Conservation (phyloP, 1,284 basidiomycete genomes). For the Trichosporon coremiiforme region DNA sequence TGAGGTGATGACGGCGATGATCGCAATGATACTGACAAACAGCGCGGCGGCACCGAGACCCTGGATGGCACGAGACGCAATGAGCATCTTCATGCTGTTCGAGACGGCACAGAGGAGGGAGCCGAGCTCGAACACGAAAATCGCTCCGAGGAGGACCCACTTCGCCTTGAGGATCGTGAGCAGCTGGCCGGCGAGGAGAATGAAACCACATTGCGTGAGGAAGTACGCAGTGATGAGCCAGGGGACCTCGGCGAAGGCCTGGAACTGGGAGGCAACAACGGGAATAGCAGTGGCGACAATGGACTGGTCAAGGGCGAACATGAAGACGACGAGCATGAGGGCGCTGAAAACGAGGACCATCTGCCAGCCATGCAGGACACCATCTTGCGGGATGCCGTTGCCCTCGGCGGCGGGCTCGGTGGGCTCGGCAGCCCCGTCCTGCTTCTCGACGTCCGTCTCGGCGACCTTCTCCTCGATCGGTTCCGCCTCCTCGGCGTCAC, state of each 20-base stretch:
- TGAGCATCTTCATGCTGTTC: conserved; percentile 54
- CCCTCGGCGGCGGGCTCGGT: background rate
- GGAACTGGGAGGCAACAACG: conserved; percentile 58
- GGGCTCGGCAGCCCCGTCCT: background rate
- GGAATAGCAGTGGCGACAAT: conserved; percentile 58
- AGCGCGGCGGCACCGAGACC: conserved; percentile 47
- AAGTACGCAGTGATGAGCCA: conserved; percentile 60
- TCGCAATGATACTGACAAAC: conserved; percentile 57
- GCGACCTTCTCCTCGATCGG: background rate
- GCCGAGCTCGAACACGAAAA: conserved; percentile 59
- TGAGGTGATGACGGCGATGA: conserved; percentile 54
- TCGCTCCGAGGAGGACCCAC: conserved; percentile 57
- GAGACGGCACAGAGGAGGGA: conserved; percentile 61
- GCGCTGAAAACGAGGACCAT: conserved; percentile 45
- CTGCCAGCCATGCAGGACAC: conserved; percentile 37
- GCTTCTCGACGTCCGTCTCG: conserved; percentile 10
- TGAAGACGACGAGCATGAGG: conserved; percentile 50
- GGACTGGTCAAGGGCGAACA: conserved; percentile 45
- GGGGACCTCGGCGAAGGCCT: conserved; percentile 54
- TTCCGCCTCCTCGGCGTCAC: background rate
- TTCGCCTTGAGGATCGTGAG: conserved; percentile 58
- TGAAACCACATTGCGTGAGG: conserved; percentile 55
- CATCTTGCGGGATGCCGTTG: conserved; percentile 24
- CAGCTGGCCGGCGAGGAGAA: conserved; percentile 57
- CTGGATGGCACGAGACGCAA: conserved; percentile 60